Conservation (phyloP, 768 basidiomycete species). For the Mycena polygramma region DNA sequence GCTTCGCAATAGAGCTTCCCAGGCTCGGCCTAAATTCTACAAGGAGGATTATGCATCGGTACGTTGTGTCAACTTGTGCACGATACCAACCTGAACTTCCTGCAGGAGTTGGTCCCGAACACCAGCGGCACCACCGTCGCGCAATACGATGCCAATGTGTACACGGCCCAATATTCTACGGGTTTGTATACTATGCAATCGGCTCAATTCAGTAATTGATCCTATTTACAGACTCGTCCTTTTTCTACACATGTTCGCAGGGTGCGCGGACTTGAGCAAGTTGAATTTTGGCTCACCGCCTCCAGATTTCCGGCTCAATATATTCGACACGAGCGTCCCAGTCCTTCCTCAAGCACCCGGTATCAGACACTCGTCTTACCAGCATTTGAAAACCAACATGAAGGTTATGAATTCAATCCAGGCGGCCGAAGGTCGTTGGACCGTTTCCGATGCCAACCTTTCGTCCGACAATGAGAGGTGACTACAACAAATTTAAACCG, state of each 20-base stretch:
- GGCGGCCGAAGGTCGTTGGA: constrained; percentile 87
- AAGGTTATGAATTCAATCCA: constrained; percentile 73
- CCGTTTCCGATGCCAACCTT: constrained; percentile 94
- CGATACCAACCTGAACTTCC: constrained; percentile 5
- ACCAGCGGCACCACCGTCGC: constrained; percentile 85
- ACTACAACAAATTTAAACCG: neutral
- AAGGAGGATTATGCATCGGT: constrained; percentile 72
- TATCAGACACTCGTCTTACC: constrained; percentile 32
- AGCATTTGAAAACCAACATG: constrained; percentile 58
- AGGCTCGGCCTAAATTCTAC: constrained; percentile 48
- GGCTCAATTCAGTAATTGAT: neutral
- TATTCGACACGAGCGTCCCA: constrained; percentile 83
- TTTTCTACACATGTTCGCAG: constrained; percentile 94
- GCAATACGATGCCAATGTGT: constrained; percentile 78
- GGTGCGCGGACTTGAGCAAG: constrained; percentile 53
- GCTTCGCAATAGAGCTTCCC: constrained; percentile 58
- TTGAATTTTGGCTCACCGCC: constrained; percentile 13
- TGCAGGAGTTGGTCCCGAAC: constrained; percentile 82
- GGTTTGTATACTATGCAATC: constrained; percentile 53
- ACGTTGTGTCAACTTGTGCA: constrained; percentile 40
- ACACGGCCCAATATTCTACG: constrained; percentile 87
- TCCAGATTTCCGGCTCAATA: constrained; percentile 87
- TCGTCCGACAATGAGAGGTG: constrained; percentile 91
- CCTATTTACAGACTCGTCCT: constrained; percentile 75
- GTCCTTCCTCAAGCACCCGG: constrained; percentile 42